phyloP scores from a whole-genome alignment of 139 green algal species.

The Micromonas commoda region DNA sequence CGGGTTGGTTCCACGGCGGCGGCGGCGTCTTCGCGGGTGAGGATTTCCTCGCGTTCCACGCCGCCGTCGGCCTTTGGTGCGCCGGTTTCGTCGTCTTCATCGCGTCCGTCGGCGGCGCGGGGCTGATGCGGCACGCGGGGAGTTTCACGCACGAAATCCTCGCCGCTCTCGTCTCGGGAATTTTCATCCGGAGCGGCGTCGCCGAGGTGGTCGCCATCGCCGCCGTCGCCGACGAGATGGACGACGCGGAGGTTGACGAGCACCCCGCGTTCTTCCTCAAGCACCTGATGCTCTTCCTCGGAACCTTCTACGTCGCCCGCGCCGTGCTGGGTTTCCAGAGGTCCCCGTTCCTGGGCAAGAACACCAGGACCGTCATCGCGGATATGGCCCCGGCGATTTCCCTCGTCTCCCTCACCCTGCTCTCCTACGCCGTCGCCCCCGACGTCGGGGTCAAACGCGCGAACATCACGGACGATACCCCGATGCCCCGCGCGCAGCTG shows the following conservation, averaged over 20 bases:
- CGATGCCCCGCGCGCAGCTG: neutral
- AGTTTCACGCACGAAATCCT: neutral
- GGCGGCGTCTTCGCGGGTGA: too few species aligned
- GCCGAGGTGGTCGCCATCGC: neutral
- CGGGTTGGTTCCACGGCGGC: neutral
- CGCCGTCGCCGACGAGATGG: neutral
- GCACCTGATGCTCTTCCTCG: neutral
- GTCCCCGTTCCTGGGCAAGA: neutral
- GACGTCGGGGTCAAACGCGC: neutral
- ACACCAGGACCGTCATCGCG: neutral
- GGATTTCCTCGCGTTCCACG: neutral
- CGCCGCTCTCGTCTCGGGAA: neutral
- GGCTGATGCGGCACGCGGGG: neutral
- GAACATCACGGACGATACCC: neutral
- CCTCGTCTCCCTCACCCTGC: neutral
- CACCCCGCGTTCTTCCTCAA: conserved; percentile 15
- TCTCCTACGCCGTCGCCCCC: neutral
- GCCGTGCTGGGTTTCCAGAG: neutral
- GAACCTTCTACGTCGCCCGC: neutral
- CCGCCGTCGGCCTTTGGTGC: neutral
- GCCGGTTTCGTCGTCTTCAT: neutral
- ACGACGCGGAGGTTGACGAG: too few species aligned
- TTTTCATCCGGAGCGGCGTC: neutral
- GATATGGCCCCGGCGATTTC: neutral
- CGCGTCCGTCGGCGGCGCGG: neutral